Percentiles rank a stretch among this genome's conserved stretches.
Evolutionary conservation across 805 yeast species (phyloP).

Genomic region (Ogataea naganishii): DNA sequence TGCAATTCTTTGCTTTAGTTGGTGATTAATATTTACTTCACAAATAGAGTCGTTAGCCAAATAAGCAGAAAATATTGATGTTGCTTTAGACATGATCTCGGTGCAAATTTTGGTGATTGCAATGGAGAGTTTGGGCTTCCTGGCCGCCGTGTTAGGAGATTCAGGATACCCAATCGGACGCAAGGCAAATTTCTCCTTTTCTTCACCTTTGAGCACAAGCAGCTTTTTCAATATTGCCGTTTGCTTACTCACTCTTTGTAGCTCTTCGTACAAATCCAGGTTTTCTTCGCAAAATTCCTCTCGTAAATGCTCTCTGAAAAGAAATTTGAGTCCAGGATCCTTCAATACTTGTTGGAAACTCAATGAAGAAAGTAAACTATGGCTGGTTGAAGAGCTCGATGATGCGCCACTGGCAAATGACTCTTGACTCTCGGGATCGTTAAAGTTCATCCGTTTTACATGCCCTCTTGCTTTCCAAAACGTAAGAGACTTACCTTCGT

Average conservation of each 20-base stretch:
- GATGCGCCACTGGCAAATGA: background rate
- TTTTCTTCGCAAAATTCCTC: slow-evolving; percentile 67
- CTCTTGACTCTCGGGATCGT: too few species aligned
- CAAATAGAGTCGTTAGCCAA: slow-evolving; percentile 59
- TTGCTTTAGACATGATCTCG: slow-evolving; percentile 52
- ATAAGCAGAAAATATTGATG: slow-evolving; percentile 57
- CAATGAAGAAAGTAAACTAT: too few species aligned
- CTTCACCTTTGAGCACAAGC: slow-evolving; percentile 20
- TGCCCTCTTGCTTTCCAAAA: slow-evolving; percentile 17
- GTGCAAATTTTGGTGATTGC: slow-evolving; percentile 36
- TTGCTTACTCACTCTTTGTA: slow-evolving; percentile 42
- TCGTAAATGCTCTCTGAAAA: slow-evolving; percentile 59
- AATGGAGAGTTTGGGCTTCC: slow-evolving; percentile 23
- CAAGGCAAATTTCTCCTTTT: slow-evolving; percentile 12
- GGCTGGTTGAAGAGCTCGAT: too few species aligned
- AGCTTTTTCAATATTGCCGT: slow-evolving; percentile 34
- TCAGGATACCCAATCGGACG: background rate
- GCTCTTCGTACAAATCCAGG: slow-evolving; percentile 58
- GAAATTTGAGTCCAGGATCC: slow-evolving; percentile 70
- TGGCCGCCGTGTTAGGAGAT: slow-evolving; percentile 13
- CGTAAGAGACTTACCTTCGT: slow-evolving; percentile 11
- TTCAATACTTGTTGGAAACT: slow-evolving; percentile 35
- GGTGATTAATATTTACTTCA: slow-evolving; percentile 60
- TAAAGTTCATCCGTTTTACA: background rate
- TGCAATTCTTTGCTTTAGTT: slow-evolving; percentile 32